Conservation (phyloP, 2,329 filamentous ascomycete species). For the Cytospora leucostoma region DNA sequence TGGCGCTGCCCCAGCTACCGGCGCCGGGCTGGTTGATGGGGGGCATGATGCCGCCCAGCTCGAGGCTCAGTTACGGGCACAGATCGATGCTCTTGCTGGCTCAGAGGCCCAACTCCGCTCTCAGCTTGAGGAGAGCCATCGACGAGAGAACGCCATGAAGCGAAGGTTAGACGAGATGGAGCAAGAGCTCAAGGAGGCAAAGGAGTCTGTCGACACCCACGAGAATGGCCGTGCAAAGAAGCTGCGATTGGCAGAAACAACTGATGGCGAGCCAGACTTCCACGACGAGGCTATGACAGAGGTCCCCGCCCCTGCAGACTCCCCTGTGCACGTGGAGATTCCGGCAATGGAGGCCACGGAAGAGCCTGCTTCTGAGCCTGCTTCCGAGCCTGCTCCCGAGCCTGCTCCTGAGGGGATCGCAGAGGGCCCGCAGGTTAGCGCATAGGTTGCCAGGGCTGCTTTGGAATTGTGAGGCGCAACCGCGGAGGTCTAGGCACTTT, state of each 20-base stretch:
- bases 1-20: constrained; percentile 45
- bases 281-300: constrained; percentile 11
- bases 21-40: constrained; percentile 36
- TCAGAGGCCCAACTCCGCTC: constrained; percentile 52
- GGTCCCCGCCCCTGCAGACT: constrained; percentile 5
- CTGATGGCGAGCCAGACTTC: constrained; percentile 12
- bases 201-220: constrained; percentile 33
- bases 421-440: constrained; percentile 9
- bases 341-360: constrained; percentile 8
- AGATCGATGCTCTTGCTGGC: constrained; percentile 51
- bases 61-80: constrained; percentile 58
- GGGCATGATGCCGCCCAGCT: constrained; percentile 63
- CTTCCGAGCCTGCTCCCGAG: constrained; percentile 9
- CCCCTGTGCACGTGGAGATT: neutral
- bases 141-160: constrained; percentile 79
- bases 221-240: constrained; percentile 37
- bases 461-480: neutral
- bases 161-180: constrained; percentile 79
- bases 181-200: constrained; percentile 50
- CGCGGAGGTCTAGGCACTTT: constrained; percentile 2
- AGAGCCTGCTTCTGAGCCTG: constrained; percentile 6
- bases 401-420: constrained; percentile 1
- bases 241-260: constrained; percentile 34
- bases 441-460: constrained; percentile 5
- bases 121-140: constrained; percentile 74